A percentile compares a stretch with the other conserved stretches of the same genome.
Conservation (phyloP, 345 rosid species). For the Cardamine chenopodiifolia region DNA sequence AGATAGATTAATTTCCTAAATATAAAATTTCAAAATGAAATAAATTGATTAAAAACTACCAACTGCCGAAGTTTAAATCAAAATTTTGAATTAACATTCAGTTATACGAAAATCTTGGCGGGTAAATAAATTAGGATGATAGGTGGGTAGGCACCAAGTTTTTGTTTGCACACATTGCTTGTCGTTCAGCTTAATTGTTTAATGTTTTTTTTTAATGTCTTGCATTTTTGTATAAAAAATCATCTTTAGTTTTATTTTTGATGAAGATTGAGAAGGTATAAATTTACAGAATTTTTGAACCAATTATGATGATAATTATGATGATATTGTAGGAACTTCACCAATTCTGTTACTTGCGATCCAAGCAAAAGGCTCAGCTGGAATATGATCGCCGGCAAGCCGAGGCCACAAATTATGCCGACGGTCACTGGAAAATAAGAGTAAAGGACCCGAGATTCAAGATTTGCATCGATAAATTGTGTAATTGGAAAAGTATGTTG, state of each 20-base stretch:
- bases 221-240: too few species aligned
- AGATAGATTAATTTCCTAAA: background rate
- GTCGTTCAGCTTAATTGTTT: too few species aligned
- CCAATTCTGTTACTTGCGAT: slow-evolving; percentile 70
- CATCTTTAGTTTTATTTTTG: too few species aligned
- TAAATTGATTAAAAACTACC: background rate
- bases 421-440: slow-evolving; percentile 73
- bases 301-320: background rate
- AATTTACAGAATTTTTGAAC: background rate
- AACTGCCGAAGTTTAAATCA: background rate
- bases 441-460: slow-evolving; percentile 62
- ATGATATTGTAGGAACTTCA: slow-evolving; percentile 49
- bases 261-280: background rate
- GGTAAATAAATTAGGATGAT: background rate
- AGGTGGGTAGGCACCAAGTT: background rate
- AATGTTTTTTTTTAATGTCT: too few species aligned
- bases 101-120: too few species aligned
- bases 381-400: slow-evolving; percentile 87
- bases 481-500: slow-evolving; percentile 89
- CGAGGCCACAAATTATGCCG: slow-evolving; percentile 65
- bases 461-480: slow-evolving; percentile 77
- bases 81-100: too few species aligned
- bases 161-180: background rate
- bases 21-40: too few species aligned
- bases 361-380: slow-evolving; percentile 92